Percentiles rank a stretch among this genome's conserved stretches.
Conservation (phyloP, 371 early-diverging fungal genomes). For the Syncephalastrum monosporum region DNA sequence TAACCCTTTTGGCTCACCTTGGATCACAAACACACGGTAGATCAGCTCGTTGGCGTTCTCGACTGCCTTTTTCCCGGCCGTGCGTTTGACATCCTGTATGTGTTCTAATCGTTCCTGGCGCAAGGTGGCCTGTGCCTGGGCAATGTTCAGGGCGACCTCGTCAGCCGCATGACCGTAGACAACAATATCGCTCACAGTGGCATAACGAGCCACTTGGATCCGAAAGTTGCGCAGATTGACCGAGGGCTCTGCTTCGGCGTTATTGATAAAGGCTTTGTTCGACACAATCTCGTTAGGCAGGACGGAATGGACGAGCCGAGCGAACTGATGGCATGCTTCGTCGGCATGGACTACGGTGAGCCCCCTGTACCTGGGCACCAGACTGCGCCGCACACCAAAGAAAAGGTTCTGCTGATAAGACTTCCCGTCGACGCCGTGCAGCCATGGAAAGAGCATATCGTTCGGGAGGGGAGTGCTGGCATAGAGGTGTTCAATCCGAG, state of each 20-base stretch:
- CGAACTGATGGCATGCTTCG: constrained; percentile 7
- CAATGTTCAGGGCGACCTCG: constrained; percentile 38
- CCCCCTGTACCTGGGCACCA: constrained; percentile 46
- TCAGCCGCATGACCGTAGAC: constrained; percentile 44
- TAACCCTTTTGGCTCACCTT: constrained; percentile 30
- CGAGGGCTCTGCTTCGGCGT: constrained; percentile 22
- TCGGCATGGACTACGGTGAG: constrained; percentile 43
- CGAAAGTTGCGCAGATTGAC: constrained; percentile 65
- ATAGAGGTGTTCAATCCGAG: constrained; percentile 19
- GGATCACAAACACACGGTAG: constrained; percentile 49
- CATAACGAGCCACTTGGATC: constrained; percentile 56
- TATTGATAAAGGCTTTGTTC: constrained; percentile 21
- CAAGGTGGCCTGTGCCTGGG: constrained; percentile 42
- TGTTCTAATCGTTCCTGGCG: constrained; percentile 18
- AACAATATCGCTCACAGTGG: constrained; percentile 57
- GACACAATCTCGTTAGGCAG: constrained; percentile 19
- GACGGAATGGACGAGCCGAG: constrained; percentile 26
- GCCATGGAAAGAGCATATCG: constrained; percentile 64
- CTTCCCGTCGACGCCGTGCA: constrained; percentile 62
- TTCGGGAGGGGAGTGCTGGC: constrained; percentile 48
- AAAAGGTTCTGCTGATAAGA: constrained; percentile 54
- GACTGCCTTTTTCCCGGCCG: constrained; percentile 24
- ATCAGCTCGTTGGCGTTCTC: constrained; percentile 25
- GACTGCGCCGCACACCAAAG: constrained; percentile 51
- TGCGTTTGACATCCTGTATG: constrained; percentile 8